Base-by-base conservation (phyloP, 352 stramenopile genomes). In the Globisporangium recalcitrans region DNA sequence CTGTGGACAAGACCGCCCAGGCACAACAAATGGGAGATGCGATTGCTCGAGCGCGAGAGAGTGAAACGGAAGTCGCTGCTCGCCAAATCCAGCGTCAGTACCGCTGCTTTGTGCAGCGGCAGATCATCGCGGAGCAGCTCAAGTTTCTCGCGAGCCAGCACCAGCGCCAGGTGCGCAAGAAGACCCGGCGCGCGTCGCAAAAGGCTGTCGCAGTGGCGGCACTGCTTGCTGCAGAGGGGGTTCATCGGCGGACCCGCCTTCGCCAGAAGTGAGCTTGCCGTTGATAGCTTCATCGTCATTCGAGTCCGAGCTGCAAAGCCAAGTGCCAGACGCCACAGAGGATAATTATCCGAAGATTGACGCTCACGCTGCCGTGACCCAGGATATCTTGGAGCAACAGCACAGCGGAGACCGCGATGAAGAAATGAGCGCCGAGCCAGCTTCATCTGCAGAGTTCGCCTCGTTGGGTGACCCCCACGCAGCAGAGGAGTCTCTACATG, bases 41-140 rank as follows among this genome's bases (percentile, higher is more conserved):
- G 58, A 36, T n/a, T 24, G 9, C 16, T 24, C 26, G 14, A 55
- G 9, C 8, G 8, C 51, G 42, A 40, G 14, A 9, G 51, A 42
- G 4, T 10, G n/a, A 44, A 6, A 16, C 31, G 4, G 47, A 32
- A 19, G 22, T 16, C 5, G 51, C 51, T 42, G 29, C 10, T 29
- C 29, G 51, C 38, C 21, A 16, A 22, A 79, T 83, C 24, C 72
- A 81, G 68, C 53, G 48, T 3, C 75, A 79, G 42, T 83, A 81
- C 55, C 72, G 70, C 47, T 69, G 62, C 27, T 79, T 76, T 58
- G 36, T 62, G 13, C 62, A 60, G 4, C 68, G 74, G 4, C 64
- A 70, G 48, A 27, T 79, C 1, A 44, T 83, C 34, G 21, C 68
- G 9, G 74, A 78, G 21, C 72, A 83, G 49, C 61, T 83, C 11